A percentile compares a stretch with the other conserved stretches of the same genome.
These are phyloP conservation scores for Aspergillus puulaauensis DNA, from an alignment of 2,329 filamentous ascomycete species.

Conservation along the genomic window DNA sequence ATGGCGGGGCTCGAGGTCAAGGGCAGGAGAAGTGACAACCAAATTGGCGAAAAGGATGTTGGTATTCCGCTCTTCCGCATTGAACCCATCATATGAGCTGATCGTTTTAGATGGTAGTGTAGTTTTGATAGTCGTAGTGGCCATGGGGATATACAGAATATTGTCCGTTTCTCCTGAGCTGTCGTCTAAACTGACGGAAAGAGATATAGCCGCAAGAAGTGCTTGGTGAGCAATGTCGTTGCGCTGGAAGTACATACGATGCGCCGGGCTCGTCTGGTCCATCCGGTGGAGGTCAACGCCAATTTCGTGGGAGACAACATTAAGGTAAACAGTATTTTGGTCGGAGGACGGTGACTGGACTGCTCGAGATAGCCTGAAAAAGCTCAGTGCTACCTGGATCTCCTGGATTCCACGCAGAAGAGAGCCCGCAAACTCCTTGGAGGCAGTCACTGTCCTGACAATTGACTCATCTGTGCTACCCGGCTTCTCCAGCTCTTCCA, in stretches of 20 bases:
- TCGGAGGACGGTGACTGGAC: slow-evolving; percentile 67
- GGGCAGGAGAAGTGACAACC: slow-evolving; percentile 90
- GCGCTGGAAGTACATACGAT: slow-evolving; percentile 96
- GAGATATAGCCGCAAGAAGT: slow-evolving; percentile 84
- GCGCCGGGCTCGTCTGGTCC: slow-evolving; percentile 87
- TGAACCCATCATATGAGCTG: slow-evolving; percentile 68
- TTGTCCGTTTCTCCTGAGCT: slow-evolving; percentile 82
- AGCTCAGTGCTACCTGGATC: slow-evolving; percentile 91
- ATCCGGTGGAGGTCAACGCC: slow-evolving; percentile 89
- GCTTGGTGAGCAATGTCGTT: slow-evolving; percentile 95
- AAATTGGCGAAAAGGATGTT: slow-evolving; percentile 97
- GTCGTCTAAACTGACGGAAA: slow-evolving; percentile 88
- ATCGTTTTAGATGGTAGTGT: slow-evolving; percentile 94
- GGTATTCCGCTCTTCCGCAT: slow-evolving; percentile 81
- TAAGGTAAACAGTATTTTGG: slow-evolving; percentile 73
- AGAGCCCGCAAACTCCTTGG: slow-evolving; percentile 87
- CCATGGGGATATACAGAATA: slow-evolving; percentile 93
- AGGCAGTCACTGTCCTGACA: slow-evolving; percentile 83
- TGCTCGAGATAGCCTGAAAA: slow-evolving; percentile 80
- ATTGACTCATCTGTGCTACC: slow-evolving; percentile 68
- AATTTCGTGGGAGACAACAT: slow-evolving; percentile 92
- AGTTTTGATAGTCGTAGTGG: slow-evolving; percentile 90
- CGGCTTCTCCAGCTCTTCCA: slow-evolving; percentile 70
- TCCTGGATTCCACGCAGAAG: slow-evolving; percentile 91
- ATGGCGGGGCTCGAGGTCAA: slow-evolving; percentile 90